Conservation (phyloP, 2,329 filamentous ascomycete species). For the Colletotrichum australisinense region DNA sequence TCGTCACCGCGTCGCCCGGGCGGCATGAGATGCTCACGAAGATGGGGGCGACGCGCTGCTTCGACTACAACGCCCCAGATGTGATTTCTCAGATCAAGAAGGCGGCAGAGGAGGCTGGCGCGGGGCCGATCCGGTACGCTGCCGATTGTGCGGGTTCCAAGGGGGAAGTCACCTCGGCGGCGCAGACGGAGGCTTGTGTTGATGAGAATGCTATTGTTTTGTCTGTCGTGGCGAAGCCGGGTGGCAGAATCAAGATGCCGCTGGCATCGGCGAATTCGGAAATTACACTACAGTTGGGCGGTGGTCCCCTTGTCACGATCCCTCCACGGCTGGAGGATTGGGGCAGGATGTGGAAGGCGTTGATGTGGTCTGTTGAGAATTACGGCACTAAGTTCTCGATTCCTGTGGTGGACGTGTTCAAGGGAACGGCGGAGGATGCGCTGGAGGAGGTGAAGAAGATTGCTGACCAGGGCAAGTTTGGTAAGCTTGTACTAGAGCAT, state of each 20-base stretch:
- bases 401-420: neutral
- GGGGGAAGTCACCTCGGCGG: neutral
- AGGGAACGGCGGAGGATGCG: neutral
- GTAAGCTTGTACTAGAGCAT: slow-evolving; percentile 3
- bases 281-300: neutral
- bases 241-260: neutral
- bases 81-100: slow-evolving; percentile 1
- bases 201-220: neutral
- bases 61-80: slow-evolving; percentile 45
- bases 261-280: neutral
- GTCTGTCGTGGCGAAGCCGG: neutral
- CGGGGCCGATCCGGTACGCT: slow-evolving; percentile 18
- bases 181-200: slow-evolving; percentile 8
- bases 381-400: neutral
- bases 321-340: neutral
- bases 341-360: neutral
- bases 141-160: slow-evolving; percentile 17
- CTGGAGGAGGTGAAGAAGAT: neutral
- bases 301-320: neutral
- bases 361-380: neutral
- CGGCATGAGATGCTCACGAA: slow-evolving; percentile 45
- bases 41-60: slow-evolving; percentile 47
- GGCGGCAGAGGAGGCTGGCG: slow-evolving; percentile 3
- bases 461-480: slow-evolving; percentile 10
- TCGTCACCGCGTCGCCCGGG: slow-evolving; percentile 45